These are phyloP conservation scores for Eucalyptus shirleyi DNA, from an alignment of 345 rosid species.

Conservation along the genomic window DNA sequence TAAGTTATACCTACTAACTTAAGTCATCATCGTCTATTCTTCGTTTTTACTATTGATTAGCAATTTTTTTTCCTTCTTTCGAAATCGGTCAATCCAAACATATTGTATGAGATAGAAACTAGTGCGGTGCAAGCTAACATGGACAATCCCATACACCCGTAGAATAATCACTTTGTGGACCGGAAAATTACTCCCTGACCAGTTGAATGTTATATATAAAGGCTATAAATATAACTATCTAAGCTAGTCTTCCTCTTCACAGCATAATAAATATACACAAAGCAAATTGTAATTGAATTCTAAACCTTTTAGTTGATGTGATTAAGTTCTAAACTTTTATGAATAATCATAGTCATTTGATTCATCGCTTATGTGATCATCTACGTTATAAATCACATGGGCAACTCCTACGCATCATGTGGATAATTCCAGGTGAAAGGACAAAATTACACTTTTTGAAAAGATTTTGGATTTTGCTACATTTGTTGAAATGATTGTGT, in stretches of 20 bases:
- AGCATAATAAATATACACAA: neutral
- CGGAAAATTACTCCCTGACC: neutral
- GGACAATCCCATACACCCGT: no score
- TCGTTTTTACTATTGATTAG: neutral
- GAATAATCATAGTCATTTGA: neutral
- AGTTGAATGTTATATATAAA: neutral
- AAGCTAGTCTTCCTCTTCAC: neutral
- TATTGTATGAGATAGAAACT: no score
- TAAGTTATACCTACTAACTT: neutral
- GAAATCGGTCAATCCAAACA: no score
- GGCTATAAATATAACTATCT: neutral
- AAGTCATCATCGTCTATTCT: neutral
- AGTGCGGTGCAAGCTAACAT: no score
- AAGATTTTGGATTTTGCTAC: no score
- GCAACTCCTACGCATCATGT: no score
- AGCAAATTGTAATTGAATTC: neutral
- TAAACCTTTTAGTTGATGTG: fast-evolving
- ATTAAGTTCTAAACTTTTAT: neutral
- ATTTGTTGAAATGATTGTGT: no score
- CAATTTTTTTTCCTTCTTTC: neutral
- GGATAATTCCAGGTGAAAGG: no score
- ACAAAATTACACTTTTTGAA: no score
- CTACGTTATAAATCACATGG: fast-evolving
- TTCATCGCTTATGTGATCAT: neutral
- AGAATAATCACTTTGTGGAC: no score